Base-by-base conservation (phyloP, 2,329 filamentous ascomycete genomes). In the Epicoccum sorghinum region DNA sequence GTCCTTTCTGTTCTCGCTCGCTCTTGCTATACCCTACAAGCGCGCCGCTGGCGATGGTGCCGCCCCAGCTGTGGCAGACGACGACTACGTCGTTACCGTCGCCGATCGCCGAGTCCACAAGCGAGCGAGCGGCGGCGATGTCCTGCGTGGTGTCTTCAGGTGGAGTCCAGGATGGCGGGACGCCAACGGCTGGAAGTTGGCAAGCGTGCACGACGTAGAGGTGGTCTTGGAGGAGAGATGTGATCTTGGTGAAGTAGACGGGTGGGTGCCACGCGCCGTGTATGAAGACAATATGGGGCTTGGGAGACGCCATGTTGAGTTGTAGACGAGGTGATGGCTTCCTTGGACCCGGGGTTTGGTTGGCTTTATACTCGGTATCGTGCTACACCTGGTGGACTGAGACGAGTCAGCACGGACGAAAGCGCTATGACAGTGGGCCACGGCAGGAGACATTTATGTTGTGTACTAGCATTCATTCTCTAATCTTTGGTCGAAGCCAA, bases 61-160 rank as follows among this genome's bases (percentile, higher is more conserved):
- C 79, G n/a, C 75, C 74, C 65, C 79, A 80, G 2, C 75, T 79
- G 57, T 82, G 78, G 4, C 73, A 68, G 4, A 77, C 60, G 2
- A 81, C 70, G 0, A 80, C 60, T 12, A 81, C 71, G 25, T 79
- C 68, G 40, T 77, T 76, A 10, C 58, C 60, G 13, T 74, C 74
- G 3, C 63, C 56, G 7, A 78, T 74, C 4, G 78, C 71, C 4
- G 60, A 46, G 12, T 71, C 59, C 18, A 79, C 56, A 3, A 72
- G 58, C 4, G 68, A 51, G 4, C 63, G 67, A 10, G 78, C 68
- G 9, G 67, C 57, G 0, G 68, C 67, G 14, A 75, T 68, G 44
- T 79, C 74, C 4, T 72, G 65, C 10, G 58, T 55, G 35, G 72
- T 68, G 27, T 72, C 70, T 7, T 60, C 57, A 3, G 68, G 66